Evolutionary conservation across 768 basidiomycete genomes (phyloP).

Genomic region (Panaeolus papilionaceus): DNA sequence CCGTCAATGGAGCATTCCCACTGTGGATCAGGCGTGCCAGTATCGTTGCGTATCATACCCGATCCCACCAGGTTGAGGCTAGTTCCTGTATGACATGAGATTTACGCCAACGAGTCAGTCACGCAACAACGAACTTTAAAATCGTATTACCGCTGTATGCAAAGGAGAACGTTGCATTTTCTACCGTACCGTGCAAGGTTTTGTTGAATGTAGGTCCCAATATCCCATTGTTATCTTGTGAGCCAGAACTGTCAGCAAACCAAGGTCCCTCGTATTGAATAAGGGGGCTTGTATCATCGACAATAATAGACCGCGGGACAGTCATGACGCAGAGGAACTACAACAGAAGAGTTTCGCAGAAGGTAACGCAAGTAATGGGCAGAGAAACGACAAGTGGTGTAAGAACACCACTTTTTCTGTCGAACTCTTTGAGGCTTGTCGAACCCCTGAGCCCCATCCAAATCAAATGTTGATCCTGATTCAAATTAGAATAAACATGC

Average conservation of each 20-base stretch:
- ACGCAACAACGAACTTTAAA: not conserved
- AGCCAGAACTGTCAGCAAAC: not conserved
- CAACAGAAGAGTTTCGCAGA: too few species aligned
- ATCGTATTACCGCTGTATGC: constrained; percentile 33
- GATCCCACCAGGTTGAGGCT: constrained; percentile 19
- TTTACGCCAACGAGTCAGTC: not conserved
- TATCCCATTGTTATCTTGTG: not conserved
- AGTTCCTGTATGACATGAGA: constrained; percentile 15
- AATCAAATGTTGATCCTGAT: too few species aligned
- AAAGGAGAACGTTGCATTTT: constrained; percentile 32
- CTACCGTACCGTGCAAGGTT: not conserved
- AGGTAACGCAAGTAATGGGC: too few species aligned
- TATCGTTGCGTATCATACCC: constrained; percentile 15
- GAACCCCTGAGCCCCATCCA: too few species aligned
- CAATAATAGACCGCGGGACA: not conserved
- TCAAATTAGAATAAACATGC: too few species aligned
- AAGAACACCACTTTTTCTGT: too few species aligned
- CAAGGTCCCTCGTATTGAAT: not conserved
- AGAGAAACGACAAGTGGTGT: too few species aligned
- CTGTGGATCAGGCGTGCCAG: constrained; percentile 18
- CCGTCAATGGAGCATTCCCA: constrained; percentile 29
- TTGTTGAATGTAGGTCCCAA: not conserved
- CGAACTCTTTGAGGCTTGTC: too few species aligned
- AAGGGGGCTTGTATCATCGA: not conserved
- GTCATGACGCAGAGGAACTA: too few species aligned